Conservation (phyloP, 2,329 filamentous ascomycete genomes). For the Diplocarpon mali region DNA sequence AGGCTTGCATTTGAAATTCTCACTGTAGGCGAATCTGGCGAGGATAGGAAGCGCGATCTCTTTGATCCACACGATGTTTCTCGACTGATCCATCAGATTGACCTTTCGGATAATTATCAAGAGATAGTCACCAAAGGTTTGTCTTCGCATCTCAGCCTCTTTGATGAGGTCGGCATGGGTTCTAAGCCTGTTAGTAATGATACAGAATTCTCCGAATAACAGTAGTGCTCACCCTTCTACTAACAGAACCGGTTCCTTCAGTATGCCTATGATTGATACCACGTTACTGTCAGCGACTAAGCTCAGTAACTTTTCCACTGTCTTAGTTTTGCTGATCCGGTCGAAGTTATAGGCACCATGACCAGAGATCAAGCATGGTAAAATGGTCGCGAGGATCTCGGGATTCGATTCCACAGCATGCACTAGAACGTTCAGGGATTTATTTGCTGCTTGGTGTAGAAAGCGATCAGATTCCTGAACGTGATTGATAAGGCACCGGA, state of each 20-base stretch:
- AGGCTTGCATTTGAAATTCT: slow-evolving; percentile 31
- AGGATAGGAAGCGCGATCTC: slow-evolving; percentile 27
- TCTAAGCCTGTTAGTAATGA: slow-evolving; percentile 7
- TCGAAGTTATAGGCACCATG: slow-evolving; percentile 73
- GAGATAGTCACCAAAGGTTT: slow-evolving; percentile 26
- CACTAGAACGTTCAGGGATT: slow-evolving; percentile 63
- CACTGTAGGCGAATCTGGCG: slow-evolving; percentile 43
- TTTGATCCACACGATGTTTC: slow-evolving; percentile 18
- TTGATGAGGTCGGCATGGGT: slow-evolving; percentile 14
- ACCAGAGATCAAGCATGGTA: slow-evolving; percentile 58
- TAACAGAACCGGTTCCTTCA: slow-evolving; percentile 34
- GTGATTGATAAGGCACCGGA: slow-evolving; percentile 75
- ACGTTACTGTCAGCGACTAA: slow-evolving; percentile 21
- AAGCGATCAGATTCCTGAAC: slow-evolving; percentile 67
- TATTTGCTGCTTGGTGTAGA: slow-evolving; percentile 67
- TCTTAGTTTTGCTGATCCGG: slow-evolving; percentile 74
- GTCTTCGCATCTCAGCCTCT: slow-evolving; percentile 24
- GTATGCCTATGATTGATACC: slow-evolving; percentile 34
- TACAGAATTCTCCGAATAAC: too few relatives aligned
- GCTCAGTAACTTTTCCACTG: slow-evolving; percentile 49
- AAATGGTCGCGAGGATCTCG: slow-evolving; percentile 45
- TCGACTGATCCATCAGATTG: slow-evolving; percentile 16
- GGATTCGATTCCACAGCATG: slow-evolving; percentile 50
- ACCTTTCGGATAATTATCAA: slow-evolving; percentile 23
- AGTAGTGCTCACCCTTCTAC: slow-evolving; percentile 26